Percentiles rank a stretch among this genome's conserved stretches.
Conservation (phyloP, 2,329 filamentous ascomycete genomes). For the Cyanodermella asteris region DNA sequence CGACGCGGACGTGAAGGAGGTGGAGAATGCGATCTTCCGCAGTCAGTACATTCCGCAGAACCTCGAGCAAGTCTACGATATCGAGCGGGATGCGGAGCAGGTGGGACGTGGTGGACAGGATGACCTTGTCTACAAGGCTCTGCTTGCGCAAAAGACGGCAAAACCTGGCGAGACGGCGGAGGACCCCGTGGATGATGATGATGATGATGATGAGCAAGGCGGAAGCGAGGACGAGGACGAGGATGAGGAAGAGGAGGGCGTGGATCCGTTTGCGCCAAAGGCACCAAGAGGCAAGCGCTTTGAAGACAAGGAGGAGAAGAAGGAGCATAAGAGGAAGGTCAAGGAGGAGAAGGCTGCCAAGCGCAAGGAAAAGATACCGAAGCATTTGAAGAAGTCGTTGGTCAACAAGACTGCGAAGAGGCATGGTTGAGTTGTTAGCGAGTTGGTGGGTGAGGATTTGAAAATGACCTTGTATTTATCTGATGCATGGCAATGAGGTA, state of each 20-base stretch:
- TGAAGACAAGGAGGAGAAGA: conserved; percentile 79
- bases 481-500: too few relatives aligned
- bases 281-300: conserved; percentile 62
- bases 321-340: conserved; percentile 67
- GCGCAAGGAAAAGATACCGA: conserved; percentile 86
- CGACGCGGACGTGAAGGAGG: conserved; percentile 35
- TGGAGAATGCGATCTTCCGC: conserved; percentile 81
- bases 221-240: conserved; percentile 18
- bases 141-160: conserved; percentile 50
- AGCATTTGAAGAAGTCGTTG: conserved; percentile 81
- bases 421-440: conserved; percentile 24
- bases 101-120: conserved; percentile 51
- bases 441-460: too few relatives aligned
- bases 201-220: conserved; percentile 16
- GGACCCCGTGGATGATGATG: conserved; percentile 16
- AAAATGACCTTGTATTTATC: too few relatives aligned
- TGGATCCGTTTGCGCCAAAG: conserved; percentile 37
- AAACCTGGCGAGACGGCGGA: conserved; percentile 8
- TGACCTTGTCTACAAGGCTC: conserved; percentile 63
- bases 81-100: conserved; percentile 71
- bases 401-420: conserved; percentile 40
- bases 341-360: conserved; percentile 94
- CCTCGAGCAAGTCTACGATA: conserved; percentile 85
- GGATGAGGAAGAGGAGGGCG: conserved; percentile 16
- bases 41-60: conserved; percentile 95